Base-by-base conservation (phyloP, 2,329 filamentous ascomycete genomes). In the Fusarium tanahbumbuense region DNA sequence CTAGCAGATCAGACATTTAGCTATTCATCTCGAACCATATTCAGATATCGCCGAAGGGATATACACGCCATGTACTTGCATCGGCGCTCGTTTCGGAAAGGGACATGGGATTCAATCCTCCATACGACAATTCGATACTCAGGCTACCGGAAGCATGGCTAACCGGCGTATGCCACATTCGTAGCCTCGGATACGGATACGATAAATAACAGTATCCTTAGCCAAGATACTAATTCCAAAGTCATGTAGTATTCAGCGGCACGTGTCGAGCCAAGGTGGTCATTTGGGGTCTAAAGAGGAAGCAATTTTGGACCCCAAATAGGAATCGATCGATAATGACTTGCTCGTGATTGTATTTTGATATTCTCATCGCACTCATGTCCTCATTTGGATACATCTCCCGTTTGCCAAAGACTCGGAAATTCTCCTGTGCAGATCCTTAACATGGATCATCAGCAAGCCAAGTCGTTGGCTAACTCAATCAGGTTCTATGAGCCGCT, bases 401-500 rank as follows among this genome's bases (percentile, higher is more conserved):
- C 37, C 27, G 13, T 16, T 15, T 47, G 20, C 40, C 49, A 32
- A 27, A 57, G n/a, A 20, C 32, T 22, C 25, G 30, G 46, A 46
- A 23, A 52, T 47, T 46, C 55, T 56, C 46, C 44, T 12, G 16
- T 58, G 60, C 45, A 64, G 60, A 49, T 58, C 49, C 25, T 22
- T 15, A 22, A 42, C 34, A 53, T 42, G 49, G 34, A 53, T 53
- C 7, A 25, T 27, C 23, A 16, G 48, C n/a, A 45, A 57, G 59
- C 59, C 34, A 60, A 52, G 59, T 15, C 46, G 2, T 1, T 16
- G 20, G 12, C 60, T 64, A 64, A 64, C 61, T 64, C 12, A 1
- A 64, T 58, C 34, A 46, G 52, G 61, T 37, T 18, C 13, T 41
- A 50, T 64, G 61, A 41, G 23, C 40, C 60, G 61, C 61, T 64